Evolutionary conservation across 108 stramenopile genomes (phyloP), one percentile per base, ranked within the genome.

Genomic region (Mediolabrus comicus): DNA sequence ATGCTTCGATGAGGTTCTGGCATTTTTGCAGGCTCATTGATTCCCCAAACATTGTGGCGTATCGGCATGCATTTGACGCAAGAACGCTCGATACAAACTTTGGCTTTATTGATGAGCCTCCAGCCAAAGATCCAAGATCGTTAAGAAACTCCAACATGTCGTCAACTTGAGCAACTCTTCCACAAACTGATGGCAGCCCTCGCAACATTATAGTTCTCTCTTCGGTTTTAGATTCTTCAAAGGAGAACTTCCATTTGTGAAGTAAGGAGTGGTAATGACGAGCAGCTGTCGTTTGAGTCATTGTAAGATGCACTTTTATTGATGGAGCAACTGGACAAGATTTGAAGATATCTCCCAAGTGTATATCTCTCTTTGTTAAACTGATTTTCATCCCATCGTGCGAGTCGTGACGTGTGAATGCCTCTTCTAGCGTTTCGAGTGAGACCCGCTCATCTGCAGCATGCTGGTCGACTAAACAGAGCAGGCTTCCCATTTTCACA

Each of bases 1-100:
- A 63, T 31, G 30, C 14, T 7, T 17, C 3, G 11, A 83, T 73
- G 32, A 83, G 61, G 2, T 70, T 11, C 9, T 34, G 8, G 10
- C 65, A 67, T 46, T 65, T 27, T 26, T 59, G 31, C 12, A 33
- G 49, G 25, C 67, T 10, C 4, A 83, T 27, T 19, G 24, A 2
- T 24, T 83, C 82, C 11, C 82, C 82, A 67, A 83, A 83, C 82
- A 83, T 83, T 0, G 71, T 80, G 0, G 76, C 76, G 34, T 83
- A 83, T 19, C 82, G 59, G 30, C 82, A 83, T 8, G 82, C 82
- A 10, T 80, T 54, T 0, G 74, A 80, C 27, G 78, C 78, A 2
- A 83, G 31, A 5, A 67, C 62, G 26, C 65, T 59, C 51, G 71
- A 80, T 4, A 80, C 72, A 61, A 79, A 83, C 28, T 27, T 38